phyloP scores from a whole-genome alignment of 2,329 filamentous ascomycete species.

The Colletotrichum tanaceti region DNA sequence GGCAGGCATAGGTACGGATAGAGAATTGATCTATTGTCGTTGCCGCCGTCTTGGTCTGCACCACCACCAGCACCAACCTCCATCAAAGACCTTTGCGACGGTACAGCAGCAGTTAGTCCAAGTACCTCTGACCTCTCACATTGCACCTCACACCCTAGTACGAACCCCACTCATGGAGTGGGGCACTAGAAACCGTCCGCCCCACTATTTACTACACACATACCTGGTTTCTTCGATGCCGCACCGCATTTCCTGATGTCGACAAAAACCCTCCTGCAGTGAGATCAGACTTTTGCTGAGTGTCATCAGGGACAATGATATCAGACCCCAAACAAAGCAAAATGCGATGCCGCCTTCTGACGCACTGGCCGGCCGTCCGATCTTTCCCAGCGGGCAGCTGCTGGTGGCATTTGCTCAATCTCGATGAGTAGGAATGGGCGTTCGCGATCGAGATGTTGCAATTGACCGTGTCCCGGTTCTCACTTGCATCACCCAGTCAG shows the following conservation, averaged over 20 bases:
- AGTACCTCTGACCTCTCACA: neutral
- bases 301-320: conserved; percentile 35
- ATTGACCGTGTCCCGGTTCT: conserved; percentile 28
- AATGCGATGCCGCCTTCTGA: conserved; percentile 32
- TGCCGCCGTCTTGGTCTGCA: neutral
- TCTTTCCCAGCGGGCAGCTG: conserved; percentile 14
- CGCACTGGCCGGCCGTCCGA: conserved; percentile 37
- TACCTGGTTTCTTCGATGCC: conserved; percentile 35
- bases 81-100: neutral
- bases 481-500: neutral
- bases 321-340: conserved; percentile 34
- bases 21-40: neutral
- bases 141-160: neutral
- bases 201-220: conserved; percentile 1
- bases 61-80: neutral
- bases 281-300: conserved; percentile 29
- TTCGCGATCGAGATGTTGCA: conserved; percentile 41
- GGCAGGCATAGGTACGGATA: too few relatives aligned
- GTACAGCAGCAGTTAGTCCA: neutral
- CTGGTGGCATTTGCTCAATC: conserved; percentile 40
- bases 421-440: conserved; percentile 40
- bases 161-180: neutral
- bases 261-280: conserved; percentile 15
- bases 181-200: conserved; percentile 16
- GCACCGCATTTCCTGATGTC: conserved; percentile 33